Conservation (phyloP, 164 flowering plant genomes). For the Umbellularia californica region DNA sequence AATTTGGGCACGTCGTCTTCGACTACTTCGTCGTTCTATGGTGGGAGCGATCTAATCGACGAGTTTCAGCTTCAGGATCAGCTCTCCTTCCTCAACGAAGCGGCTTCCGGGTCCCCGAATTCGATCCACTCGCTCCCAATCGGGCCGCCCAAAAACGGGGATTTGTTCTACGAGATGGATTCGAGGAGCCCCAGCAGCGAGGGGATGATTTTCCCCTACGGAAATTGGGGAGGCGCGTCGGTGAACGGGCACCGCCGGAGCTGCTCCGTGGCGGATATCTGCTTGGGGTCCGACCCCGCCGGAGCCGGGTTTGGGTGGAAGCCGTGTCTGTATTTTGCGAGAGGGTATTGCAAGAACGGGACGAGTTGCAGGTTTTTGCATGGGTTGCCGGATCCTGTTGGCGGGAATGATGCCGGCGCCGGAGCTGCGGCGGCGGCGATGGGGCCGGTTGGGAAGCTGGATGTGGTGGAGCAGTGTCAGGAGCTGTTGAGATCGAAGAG, state of each 20-base stretch:
- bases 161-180: constrained; percentile 33
- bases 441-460: constrained; percentile 25
- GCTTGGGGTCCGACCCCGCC: constrained; percentile 36
- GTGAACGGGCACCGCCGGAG: constrained; percentile 37
- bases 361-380: constrained; percentile 61
- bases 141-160: constrained; percentile 23
- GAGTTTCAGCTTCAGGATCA: constrained; percentile 55
- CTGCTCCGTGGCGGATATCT: constrained; percentile 51
- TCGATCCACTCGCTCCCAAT: background rate
- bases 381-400: constrained; percentile 23
- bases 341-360: constrained; percentile 79
- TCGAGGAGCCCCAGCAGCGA: constrained; percentile 38
- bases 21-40: constrained; percentile 5
- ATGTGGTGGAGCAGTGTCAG: constrained; percentile 51
- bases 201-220: constrained; percentile 29
- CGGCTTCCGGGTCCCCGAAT: background rate
- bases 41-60: constrained; percentile 28
- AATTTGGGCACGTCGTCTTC: constrained; percentile 11
- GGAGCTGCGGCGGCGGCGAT: constrained; percentile 27
- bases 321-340: constrained; percentile 67
- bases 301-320: constrained; percentile 59
- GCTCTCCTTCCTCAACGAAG: constrained; percentile 48
- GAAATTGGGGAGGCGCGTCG: constrained; percentile 14
- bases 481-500: constrained; percentile 59
- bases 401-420: constrained; percentile 28